Conservation (phyloP, 306 rosid genomes). For the Hippophae rhamnoides region DNA sequence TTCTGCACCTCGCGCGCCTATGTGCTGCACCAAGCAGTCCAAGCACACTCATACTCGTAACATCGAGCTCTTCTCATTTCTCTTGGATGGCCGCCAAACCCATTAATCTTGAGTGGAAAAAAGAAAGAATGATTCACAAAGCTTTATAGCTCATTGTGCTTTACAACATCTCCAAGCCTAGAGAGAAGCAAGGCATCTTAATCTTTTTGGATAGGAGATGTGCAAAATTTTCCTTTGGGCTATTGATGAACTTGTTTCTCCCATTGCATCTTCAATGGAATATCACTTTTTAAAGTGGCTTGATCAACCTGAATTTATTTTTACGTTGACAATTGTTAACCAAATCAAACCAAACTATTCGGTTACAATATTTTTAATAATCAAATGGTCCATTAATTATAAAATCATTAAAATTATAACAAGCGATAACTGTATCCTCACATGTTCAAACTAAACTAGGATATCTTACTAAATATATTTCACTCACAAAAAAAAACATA, state of each 20-base stretch:
- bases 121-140: slow-evolving; percentile 39
- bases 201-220: slow-evolving; percentile 26
- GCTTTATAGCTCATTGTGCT: slow-evolving; percentile 61
- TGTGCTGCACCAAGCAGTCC: too few relatives aligned
- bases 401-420: too few relatives aligned
- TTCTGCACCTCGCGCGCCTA: too few relatives aligned
- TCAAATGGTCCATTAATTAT: too few relatives aligned
- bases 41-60: too few relatives aligned
- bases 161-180: slow-evolving; percentile 56
- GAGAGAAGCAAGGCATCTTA: slow-evolving; percentile 42
- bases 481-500: too few relatives aligned
- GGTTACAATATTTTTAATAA: too few relatives aligned
- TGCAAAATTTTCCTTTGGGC: slow-evolving; percentile 50
- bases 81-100: slow-evolving; percentile 78
- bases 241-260: slow-evolving; percentile 62
- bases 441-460: too few relatives aligned
- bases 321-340: slow-evolving; percentile 33
- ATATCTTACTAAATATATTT: too few relatives aligned
- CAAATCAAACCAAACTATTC: too few relatives aligned
- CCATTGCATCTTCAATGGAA: slow-evolving; percentile 63
- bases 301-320: slow-evolving; percentile 63
- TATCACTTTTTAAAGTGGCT: slow-evolving; percentile 56
- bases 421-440: too few relatives aligned
- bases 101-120: slow-evolving; percentile 50
- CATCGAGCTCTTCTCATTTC: slow-evolving; percentile 51